Evolutionary conservation across 164 flowering plant species (phyloP).

Genomic region (Macadamia tetraphylla): DNA sequence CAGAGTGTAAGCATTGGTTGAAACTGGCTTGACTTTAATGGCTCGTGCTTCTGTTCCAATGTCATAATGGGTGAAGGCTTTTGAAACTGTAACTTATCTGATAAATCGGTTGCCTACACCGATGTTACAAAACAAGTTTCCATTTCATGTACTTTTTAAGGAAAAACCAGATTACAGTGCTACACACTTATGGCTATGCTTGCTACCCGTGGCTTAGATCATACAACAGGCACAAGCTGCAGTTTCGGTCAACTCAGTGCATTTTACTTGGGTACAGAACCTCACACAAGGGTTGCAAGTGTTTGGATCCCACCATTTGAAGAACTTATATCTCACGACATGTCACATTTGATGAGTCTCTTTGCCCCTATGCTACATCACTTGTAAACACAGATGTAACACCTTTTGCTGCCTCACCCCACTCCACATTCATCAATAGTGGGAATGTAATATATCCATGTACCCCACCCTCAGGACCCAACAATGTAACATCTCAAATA

Average conservation of each 20-base stretch:
- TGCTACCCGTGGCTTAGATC: neutral
- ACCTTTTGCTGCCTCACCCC: too few relatives aligned
- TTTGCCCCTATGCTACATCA: neutral
- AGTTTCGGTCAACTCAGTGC: neutral
- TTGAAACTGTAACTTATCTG: neutral
- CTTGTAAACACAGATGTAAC: too few relatives aligned
- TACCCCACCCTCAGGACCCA: neutral
- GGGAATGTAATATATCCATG: too few relatives aligned
- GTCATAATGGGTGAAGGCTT: neutral
- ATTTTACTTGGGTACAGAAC: neutral
- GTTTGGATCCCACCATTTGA: neutral
- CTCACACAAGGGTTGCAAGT: neutral
- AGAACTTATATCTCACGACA: neutral
- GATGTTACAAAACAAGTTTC: neutral
- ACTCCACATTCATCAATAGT: too few relatives aligned
- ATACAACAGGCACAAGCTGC: neutral
- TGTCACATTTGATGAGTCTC: neutral
- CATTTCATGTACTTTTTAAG: neutral
- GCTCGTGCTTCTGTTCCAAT: neutral
- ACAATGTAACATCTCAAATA: too few relatives aligned
- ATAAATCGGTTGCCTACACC: neutral
- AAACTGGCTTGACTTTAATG: neutral
- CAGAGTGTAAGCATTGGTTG: neutral
- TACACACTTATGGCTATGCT: neutral
- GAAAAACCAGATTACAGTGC: neutral